Base-by-base conservation (phyloP, 78 protist species). In the Protostelium mycophagum region DNA sequence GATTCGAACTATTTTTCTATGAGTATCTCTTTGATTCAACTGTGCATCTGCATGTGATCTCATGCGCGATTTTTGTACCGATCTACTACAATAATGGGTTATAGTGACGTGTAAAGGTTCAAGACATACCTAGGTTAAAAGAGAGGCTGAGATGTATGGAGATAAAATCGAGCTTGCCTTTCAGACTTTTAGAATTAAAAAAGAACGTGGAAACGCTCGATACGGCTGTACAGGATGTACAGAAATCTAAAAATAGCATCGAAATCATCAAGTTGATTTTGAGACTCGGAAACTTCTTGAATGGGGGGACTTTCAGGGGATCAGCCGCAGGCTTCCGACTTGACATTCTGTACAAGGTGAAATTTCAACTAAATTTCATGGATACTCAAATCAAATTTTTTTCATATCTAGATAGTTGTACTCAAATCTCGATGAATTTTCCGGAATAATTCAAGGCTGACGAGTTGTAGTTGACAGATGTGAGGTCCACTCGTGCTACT, bases 281-380 rank as follows among this genome's bases (percentile, higher is more conserved):
- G 25, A 86, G 87, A 29, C 39, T 91, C 23, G 96, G 96, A 39
- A 94, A 94, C 38, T 94, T 91, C 86, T 88, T 94, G 35, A 94
- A 94, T 84, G 91, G 95, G 38, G 94, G 96, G 28, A 94, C 96
- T 28, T 63, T 83, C 25, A 88, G 94, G 38, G 96, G 96, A 36
- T 93, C 89, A 23, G 83, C 88, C 0, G 63, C 91, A 36, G 96
- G 95, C 84, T 94, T 94, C 91, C 90, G 91, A 83, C 83, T 94
- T 10, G 90, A 88, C 38, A 51, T 51, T 16, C 16, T 51, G 73
- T 51, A 51, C 73, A 51, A 51, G 73, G 73, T 51, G 16, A 25
- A 16, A 51, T 51, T 5, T 16, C 73, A 51, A 25, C 73, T 51
- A 51, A 51, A 51, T 16, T 5, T 51, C 16, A 16, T 51, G 16